Conservation (phyloP, 495 filamentous ascomycete species). For the Saxophila tyrrhenica region DNA sequence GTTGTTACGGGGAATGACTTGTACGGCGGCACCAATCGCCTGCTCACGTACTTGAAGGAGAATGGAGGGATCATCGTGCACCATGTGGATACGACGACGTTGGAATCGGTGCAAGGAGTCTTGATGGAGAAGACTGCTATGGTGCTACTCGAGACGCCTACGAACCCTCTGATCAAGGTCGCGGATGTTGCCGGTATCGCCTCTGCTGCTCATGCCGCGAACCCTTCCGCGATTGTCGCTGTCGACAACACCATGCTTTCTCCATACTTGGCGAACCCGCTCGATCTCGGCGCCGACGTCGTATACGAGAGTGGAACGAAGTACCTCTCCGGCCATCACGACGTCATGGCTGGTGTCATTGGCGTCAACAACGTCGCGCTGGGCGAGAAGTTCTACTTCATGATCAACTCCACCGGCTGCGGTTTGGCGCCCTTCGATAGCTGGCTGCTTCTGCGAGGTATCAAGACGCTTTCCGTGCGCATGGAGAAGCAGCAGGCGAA, state of each 20-base stretch:
- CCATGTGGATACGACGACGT: slow-evolving; percentile 84
- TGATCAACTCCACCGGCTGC: slow-evolving; percentile 90
- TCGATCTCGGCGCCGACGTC: slow-evolving; percentile 89
- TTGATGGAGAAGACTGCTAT: slow-evolving; percentile 75
- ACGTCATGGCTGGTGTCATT: slow-evolving; percentile 95
- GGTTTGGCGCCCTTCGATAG: slow-evolving; percentile 90
- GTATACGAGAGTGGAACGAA: slow-evolving; percentile 97
- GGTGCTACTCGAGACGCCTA: slow-evolving; percentile 93
- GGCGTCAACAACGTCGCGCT: slow-evolving; percentile 71
- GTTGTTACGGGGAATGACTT: slow-evolving; percentile 94
- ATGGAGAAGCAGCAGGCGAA: slow-evolving; percentile 97
- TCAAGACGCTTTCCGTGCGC: slow-evolving; percentile 92
- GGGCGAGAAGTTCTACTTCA: slow-evolving; percentile 86
- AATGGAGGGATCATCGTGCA: slow-evolving; percentile 82
- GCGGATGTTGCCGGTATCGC: slow-evolving; percentile 79
- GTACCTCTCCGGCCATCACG: slow-evolving; percentile 95
- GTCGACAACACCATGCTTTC: slow-evolving; percentile 99
- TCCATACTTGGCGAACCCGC: slow-evolving; percentile 78
- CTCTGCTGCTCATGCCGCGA: slow-evolving; percentile 59
- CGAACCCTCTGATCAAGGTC: slow-evolving; percentile 96
- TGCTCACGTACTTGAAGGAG: slow-evolving; percentile 80
- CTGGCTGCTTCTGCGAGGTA: slow-evolving; percentile 84
- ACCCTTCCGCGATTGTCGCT: slow-evolving; percentile 69
- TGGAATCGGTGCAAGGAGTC: slow-evolving; percentile 53
- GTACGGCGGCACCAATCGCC: slow-evolving; percentile 89